phyloP scores from a whole-genome alignment of 306 rosid genomes.

The Dicorynia guianensis region DNA sequence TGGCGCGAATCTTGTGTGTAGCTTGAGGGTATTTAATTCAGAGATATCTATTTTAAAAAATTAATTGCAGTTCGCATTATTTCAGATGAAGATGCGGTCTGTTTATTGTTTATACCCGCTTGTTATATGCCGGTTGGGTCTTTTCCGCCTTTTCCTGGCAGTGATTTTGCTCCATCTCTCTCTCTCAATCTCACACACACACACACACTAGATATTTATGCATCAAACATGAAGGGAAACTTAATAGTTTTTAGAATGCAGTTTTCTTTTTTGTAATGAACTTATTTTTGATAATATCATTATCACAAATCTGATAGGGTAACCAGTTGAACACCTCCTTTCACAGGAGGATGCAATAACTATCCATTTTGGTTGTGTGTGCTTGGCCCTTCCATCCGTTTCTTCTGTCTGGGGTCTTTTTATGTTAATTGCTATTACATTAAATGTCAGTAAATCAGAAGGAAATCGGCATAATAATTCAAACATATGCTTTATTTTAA shows the following conservation, averaged over 20 bases:
- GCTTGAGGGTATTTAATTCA: slow-evolving; percentile 17
- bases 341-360: no score
- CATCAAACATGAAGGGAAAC: not conserved
- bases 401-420: not conserved
- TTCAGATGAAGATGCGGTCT: slow-evolving; percentile 86
- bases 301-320: not conserved
- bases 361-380: not conserved
- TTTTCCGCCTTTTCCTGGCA: slow-evolving; percentile 17
- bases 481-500: not conserved
- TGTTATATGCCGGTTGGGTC: not conserved
- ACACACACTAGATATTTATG: not conserved
- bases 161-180: not conserved
- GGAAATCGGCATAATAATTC: slow-evolving; percentile 37
- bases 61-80: slow-evolving; percentile 55
- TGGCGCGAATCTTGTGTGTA: slow-evolving; percentile 21
- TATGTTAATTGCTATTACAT: slow-evolving; percentile 11
- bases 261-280: not conserved
- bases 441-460: not conserved
- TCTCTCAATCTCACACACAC: no score
- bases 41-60: slow-evolving; percentile 29
- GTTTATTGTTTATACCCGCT: slow-evolving; percentile 24
- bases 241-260: not conserved
- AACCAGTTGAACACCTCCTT: no score
- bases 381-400: not conserved
- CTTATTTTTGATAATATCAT: not conserved